Evolutionary conservation across 306 rosid species (phyloP).

Genomic region (Castanea sativa): DNA sequence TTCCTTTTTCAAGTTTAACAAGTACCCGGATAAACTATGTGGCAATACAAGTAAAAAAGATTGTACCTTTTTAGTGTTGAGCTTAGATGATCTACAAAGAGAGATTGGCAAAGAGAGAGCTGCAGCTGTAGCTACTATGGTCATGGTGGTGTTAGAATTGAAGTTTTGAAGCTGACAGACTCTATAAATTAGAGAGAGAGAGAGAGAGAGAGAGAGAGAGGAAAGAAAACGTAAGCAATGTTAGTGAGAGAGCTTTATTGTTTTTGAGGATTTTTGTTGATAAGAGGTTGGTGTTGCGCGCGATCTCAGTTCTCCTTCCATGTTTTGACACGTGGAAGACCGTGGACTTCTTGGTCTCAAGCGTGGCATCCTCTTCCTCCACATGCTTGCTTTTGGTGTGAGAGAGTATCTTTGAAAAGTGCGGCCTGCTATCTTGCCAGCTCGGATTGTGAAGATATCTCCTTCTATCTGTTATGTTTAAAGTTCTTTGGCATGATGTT

Average conservation of each 20-base stretch:
- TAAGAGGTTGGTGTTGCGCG: conserved; percentile 66
- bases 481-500: conserved; percentile 26
- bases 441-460: conserved; percentile 49
- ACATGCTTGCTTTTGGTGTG: conserved; percentile 39
- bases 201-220: background rate
- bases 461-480: conserved; percentile 37
- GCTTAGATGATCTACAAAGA: conserved; percentile 45
- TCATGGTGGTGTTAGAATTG: conserved; percentile 37
- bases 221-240: conserved; percentile 17
- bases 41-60: background rate
- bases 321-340: conserved; percentile 57
- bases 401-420: conserved; percentile 4
- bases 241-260: conserved; percentile 11
- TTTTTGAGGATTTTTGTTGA: conserved; percentile 37
- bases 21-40: conserved; percentile 1
- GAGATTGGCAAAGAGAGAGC: conserved; percentile 66
- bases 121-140: conserved; percentile 76
- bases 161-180: conserved; percentile 29
- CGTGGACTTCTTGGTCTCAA: background rate
- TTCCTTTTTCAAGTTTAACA: background rate
- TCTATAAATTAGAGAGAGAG: background rate
- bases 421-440: conserved; percentile 56
- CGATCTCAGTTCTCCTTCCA: conserved; percentile 70
- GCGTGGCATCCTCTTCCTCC: conserved; percentile 56
- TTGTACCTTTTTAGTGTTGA: conserved; percentile 57